These are phyloP conservation scores for Nicotiana tabacum DNA, from an alignment of 257 asterid species.

Conservation along the genomic window DNA sequence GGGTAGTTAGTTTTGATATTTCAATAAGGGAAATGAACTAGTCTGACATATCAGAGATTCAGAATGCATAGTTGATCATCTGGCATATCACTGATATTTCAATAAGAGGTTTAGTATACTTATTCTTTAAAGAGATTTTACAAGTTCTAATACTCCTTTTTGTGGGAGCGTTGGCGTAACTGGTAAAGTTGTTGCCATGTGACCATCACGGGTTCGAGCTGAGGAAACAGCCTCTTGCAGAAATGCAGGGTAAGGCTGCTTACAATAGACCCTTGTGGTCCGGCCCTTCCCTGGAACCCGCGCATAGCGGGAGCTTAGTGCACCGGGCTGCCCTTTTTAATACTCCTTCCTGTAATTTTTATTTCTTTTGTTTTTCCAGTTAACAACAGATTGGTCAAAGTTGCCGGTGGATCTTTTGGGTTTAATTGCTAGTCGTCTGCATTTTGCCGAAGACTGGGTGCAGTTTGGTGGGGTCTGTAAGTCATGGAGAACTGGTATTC, in stretches of 20 bases:
- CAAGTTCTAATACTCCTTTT: not conserved
- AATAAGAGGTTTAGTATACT: not conserved
- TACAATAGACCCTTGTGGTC: too few species aligned
- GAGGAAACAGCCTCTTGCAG: too few species aligned
- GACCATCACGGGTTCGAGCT: too few species aligned
- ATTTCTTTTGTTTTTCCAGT: conserved; percentile 2
- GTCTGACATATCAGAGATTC: not conserved
- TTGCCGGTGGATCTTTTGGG: conserved; percentile 24
- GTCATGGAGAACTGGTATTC: conserved; percentile 21
- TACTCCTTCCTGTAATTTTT: not conserved
- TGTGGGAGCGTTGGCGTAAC: too few species aligned
- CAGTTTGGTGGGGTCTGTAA: conserved; percentile 19
- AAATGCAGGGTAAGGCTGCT: too few species aligned
- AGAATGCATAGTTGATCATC: not conserved
- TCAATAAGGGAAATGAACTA: not conserved
- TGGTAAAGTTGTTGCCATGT: too few species aligned
- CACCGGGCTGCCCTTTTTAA: too few species aligned
- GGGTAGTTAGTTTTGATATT: not conserved
- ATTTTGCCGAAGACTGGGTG: conserved; percentile 18
- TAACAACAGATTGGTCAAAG: conserved; percentile 20
- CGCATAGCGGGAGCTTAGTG: too few species aligned
- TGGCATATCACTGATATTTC: not conserved
- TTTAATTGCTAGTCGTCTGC: conserved; percentile 17
- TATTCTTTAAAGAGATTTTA: not conserved
- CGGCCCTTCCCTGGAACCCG: too few species aligned